These are phyloP conservation scores for Rosa chinensis DNA, from an alignment of 306 rosid genomes.

Conservation along the genomic window DNA sequence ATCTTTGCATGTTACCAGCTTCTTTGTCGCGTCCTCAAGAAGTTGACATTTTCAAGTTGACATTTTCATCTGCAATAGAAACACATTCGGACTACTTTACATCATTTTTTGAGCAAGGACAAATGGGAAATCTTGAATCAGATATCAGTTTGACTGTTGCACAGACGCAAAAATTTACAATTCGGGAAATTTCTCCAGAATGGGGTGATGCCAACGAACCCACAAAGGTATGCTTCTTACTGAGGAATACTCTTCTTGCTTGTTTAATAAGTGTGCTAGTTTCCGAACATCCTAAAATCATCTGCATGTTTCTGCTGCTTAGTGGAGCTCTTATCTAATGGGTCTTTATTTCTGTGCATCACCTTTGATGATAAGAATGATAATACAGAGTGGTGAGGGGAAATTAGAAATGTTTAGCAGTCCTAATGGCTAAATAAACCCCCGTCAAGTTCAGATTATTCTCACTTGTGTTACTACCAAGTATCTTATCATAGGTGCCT, in stretches of 20 bases:
- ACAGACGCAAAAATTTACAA: conserved; percentile 71
- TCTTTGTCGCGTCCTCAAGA: conserved; percentile 37
- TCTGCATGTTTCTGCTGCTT: neutral
- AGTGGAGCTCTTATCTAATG: neutral
- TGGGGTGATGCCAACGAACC: conserved; percentile 71
- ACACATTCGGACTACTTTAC: conserved; percentile 40
- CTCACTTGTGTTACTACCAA: neutral
- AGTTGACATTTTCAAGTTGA: conserved; percentile 31
- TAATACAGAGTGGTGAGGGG: neutral
- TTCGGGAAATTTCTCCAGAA: conserved; percentile 77
- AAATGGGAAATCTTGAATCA: conserved; percentile 41
- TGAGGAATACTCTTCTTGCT: neutral
- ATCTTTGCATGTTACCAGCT: conserved; percentile 46
- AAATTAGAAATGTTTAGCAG: neutral
- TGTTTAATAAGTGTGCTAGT: neutral
- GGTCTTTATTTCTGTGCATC: neutral
- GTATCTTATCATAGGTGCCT: conserved; percentile 4
- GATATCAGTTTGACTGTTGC: conserved; percentile 52
- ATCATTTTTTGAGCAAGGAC: conserved; percentile 47
- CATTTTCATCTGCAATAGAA: conserved; percentile 39
- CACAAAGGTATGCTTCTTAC: conserved; percentile 61
- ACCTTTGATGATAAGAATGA: neutral
- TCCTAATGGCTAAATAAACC: neutral
- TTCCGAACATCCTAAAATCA: neutral
- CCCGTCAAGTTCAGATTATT: neutral